phyloP scores from a whole-genome alignment of 2,329 filamentous ascomycete species.

The Fusarium albosuccineum region DNA sequence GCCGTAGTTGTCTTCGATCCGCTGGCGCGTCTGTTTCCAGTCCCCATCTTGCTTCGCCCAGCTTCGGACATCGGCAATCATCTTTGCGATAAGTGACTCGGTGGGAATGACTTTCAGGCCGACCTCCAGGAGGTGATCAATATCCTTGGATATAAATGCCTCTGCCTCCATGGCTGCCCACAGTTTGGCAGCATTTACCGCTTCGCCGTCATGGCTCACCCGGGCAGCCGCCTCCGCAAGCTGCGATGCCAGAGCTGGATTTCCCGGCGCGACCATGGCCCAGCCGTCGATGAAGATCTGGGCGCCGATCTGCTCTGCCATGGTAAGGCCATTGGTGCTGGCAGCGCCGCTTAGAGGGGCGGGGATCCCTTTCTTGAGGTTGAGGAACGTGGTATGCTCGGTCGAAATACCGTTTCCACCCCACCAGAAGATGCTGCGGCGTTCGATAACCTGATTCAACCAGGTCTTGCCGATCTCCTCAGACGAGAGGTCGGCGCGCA shows the following conservation, averaged over 20 bases:
- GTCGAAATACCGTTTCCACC: conserved; percentile 20
- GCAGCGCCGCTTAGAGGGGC: conserved; percentile 12
- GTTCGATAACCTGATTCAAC: conserved; percentile 19
- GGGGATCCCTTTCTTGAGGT: conserved; percentile 14
- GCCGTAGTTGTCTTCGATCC: conserved; percentile 49
- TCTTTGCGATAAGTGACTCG: conserved; percentile 45
- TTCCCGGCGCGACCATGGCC: conserved; percentile 50
- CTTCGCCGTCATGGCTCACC: conserved; percentile 56
- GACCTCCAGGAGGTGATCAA: conserved; percentile 47
- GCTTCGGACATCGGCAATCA: conserved; percentile 48
- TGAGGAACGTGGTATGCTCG: conserved; percentile 16
- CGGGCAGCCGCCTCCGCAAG: conserved; percentile 50
- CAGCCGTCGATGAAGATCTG: conserved; percentile 57
- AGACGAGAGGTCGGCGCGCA: conserved; percentile 8
- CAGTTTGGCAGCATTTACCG: conserved; percentile 53
- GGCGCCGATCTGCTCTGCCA: conserved; percentile 38
- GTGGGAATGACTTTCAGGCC: conserved; percentile 47
- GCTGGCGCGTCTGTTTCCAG: conserved; percentile 51
- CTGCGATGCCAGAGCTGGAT: conserved; percentile 48
- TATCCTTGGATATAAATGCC: conserved; percentile 50
- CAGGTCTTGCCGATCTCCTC: conserved; percentile 21
- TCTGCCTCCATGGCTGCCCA: conserved; percentile 57
- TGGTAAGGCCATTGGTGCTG: conserved; percentile 7
- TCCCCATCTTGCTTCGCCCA: conserved; percentile 41
- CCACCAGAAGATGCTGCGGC: conserved; percentile 16